Conservation (phyloP, 768 basidiomycete species). For the Naganishia randhawae region DNA sequence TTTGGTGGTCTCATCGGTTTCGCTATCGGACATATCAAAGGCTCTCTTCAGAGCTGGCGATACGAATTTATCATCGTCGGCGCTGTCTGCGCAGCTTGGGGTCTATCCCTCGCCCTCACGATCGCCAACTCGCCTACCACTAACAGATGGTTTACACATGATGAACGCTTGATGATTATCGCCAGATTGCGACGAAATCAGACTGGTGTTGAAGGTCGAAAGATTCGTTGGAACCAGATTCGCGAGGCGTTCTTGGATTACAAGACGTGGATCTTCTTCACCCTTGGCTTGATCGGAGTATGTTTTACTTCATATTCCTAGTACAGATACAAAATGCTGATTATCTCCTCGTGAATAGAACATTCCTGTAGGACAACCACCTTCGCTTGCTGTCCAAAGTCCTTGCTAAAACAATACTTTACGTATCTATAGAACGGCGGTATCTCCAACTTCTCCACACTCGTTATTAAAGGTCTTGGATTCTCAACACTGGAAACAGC, state of each 20-base stretch:
- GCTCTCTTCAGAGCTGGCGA: constrained; percentile 46
- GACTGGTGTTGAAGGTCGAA: constrained; percentile 49
- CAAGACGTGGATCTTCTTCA: constrained; percentile 49
- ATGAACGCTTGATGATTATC: constrained; percentile 50
- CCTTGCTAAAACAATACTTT: neutral
- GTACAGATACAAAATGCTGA: neutral
- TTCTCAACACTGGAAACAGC: constrained; percentile 47
- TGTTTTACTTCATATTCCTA: neutral
- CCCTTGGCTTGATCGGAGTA: constrained; percentile 42
- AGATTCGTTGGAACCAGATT: constrained; percentile 47
- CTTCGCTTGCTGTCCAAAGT: neutral
- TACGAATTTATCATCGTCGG: constrained; percentile 51
- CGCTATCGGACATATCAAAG: constrained; percentile 50
- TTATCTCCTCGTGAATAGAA: neutral
- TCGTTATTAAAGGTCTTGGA: constrained; percentile 46
- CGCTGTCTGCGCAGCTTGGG: constrained; percentile 45
- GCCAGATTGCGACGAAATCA: constrained; percentile 49
- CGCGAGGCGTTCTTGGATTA: constrained; percentile 46
- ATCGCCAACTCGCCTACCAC: constrained; percentile 50
- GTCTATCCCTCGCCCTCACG: constrained; percentile 39
- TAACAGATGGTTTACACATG: constrained; percentile 44
- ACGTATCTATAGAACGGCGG: constrained; percentile 47
- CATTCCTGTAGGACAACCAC: neutral
- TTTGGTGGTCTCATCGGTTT: constrained; percentile 52
- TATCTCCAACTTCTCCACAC: constrained; percentile 48